Conservation (phyloP, 257 asterid genomes). For the Solanum raphanifolium region DNA sequence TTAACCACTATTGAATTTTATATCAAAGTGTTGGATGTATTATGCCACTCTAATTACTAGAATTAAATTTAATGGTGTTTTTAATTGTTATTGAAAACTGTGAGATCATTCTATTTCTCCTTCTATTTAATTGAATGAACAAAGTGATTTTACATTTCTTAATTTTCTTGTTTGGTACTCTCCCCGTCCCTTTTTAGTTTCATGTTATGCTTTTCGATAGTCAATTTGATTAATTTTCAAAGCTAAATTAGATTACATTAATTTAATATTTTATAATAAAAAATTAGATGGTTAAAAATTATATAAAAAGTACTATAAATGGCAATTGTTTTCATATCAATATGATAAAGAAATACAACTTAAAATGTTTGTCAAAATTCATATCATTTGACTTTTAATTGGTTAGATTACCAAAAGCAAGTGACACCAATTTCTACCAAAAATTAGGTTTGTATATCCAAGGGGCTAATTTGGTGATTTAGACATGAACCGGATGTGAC, state of each 20-base stretch:
- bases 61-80: neutral
- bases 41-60: neutral
- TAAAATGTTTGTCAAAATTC: no score
- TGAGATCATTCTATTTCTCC: neutral
- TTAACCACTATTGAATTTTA: constrained; percentile 20
- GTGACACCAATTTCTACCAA: neutral
- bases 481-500: no score
- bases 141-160: neutral
- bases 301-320: no score
- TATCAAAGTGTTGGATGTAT: neutral
- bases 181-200: no score
- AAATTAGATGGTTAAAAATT: no score
- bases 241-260: no score
- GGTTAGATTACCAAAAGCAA: neutral
- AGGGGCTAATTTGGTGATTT: neutral
- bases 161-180: neutral
- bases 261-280: no score
- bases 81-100: neutral
- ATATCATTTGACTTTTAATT: no score
- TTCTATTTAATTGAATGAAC: neutral
- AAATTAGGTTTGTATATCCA: neutral
- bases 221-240: no score
- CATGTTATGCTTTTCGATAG: no score
- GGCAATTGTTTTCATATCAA: no score
- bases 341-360: no score